Base-by-base conservation (phyloP, 1,139 yeast species). In the Yamadazyma oceani region DNA sequence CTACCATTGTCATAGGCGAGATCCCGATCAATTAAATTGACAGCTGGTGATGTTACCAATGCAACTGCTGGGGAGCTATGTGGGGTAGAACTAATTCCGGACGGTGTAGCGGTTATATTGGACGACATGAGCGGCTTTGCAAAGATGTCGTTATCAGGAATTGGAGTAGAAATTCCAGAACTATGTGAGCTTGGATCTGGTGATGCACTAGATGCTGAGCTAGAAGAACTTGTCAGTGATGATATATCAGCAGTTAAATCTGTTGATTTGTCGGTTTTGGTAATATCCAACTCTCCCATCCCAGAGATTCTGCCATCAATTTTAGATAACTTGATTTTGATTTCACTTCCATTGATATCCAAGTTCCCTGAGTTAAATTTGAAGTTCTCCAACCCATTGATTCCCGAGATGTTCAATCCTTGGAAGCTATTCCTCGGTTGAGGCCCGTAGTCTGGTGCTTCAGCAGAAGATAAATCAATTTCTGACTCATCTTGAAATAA, bases 111-210 rank as follows among this genome's bases (percentile, higher is more conserved):
- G 8, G 21, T 19, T 19, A 19, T 6, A 19, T 5, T 5, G 8
- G 21, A 5, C 8, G 21, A 19, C 21, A 19, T 19, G 21, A 19
- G 8, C 21, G 5, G n/a, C n/a, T n/a, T n/a, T n/a, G n/a, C n/a
- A n/a, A n/a, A n/a, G n/a, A n/a, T n/a, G n/a, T n/a, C n/a, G n/a
- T n/a, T n/a, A n/a, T n/a, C 8, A n/a, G 30, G 30, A 15, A 27
- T 16, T 16, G 30, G 30, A 27, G 30, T 27, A 4, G 30, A 27
- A 27, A 27, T 10, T 12, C 32, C 25, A 6, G 32, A 15, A 14
- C 25, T 21, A 30, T 30, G 11, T 7, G 32, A 17, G 19, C 25
- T 21, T 3, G 32, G 19, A 11, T 21, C 12, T 17, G 32, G 13
- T 17, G 32, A 30, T 5, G 19, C 7, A 12, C 21, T 9, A 14